Percentiles rank a stretch among this genome's conserved stretches.
These are phyloP conservation scores for Apiospora rasikravindrae DNA, from an alignment of 2,329 filamentous ascomycete species.

Conservation along the genomic window DNA sequence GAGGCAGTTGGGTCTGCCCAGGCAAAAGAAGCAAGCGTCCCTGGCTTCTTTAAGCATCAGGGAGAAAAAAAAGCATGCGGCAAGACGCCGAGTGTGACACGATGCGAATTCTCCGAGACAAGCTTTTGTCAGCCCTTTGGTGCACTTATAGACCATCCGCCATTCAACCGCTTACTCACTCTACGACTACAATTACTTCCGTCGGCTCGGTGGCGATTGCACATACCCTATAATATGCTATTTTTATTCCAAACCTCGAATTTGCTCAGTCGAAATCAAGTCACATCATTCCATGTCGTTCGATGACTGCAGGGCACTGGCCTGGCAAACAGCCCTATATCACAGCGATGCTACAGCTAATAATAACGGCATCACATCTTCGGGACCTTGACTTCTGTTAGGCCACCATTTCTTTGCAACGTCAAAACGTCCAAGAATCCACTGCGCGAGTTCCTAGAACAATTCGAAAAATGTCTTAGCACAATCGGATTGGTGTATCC, in stretches of 20 bases:
- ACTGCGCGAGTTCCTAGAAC: neutral
- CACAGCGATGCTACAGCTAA: neutral
- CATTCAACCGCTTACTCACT: neutral
- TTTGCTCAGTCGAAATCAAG: neutral
- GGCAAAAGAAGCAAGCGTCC: neutral
- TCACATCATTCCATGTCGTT: constrained; percentile 1
- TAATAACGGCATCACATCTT: neutral
- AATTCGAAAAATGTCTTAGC: neutral
- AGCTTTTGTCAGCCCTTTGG: neutral
- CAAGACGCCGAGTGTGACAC: neutral
- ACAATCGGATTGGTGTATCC: neutral
- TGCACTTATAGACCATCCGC: neutral
- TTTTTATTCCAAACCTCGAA: no score
- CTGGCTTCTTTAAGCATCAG: neutral
- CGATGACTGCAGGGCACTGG: neutral
- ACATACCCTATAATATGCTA: neutral
- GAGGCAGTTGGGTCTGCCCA: neutral
- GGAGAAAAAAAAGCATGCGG: neutral
- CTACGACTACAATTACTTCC: neutral
- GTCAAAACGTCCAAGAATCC: neutral
- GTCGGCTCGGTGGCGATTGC: no score
- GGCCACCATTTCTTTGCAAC: neutral
- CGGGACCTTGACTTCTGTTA: neutral
- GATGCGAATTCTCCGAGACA: neutral
- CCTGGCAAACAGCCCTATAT: neutral